phyloP scores from a whole-genome alignment of 805 yeast genomes.

The Lachancea sp. region DNA sequence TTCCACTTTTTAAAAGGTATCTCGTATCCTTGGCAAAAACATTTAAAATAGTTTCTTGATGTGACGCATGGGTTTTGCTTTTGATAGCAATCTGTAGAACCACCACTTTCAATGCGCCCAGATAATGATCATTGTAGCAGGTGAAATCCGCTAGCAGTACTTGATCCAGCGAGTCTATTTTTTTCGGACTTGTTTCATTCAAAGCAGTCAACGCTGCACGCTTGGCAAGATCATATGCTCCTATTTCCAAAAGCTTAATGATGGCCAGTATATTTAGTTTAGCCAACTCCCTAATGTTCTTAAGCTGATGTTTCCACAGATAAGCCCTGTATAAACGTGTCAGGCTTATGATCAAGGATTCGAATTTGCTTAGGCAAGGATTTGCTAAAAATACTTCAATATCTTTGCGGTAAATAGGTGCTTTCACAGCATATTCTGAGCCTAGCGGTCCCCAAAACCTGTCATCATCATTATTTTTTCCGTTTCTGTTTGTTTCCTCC shows the following conservation, averaged over 20 bases:
- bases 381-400: background rate
- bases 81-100: conserved; percentile 26
- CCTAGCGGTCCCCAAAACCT: conserved; percentile 1
- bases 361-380: conserved; percentile 3
- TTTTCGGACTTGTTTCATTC: conserved; percentile 19
- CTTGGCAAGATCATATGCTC: conserved; percentile 11
- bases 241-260: conserved; percentile 18
- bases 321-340: conserved; percentile 7
- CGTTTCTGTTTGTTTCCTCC: background rate
- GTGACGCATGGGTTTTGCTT: conserved; percentile 9
- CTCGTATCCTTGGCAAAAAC: conserved; percentile 25
- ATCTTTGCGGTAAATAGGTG: background rate
- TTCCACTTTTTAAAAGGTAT: conserved; percentile 18
- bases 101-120: conserved; percentile 26
- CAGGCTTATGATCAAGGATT: conserved; percentile 2
- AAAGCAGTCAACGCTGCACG: conserved; percentile 19
- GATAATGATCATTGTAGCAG: conserved; percentile 17
- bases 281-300: conserved; percentile 12
- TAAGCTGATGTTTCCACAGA: conserved; percentile 10
- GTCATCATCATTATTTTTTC: background rate
- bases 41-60: conserved; percentile 14
- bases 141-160: conserved; percentile 24
- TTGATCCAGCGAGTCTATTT: conserved; percentile 14
- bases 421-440: background rate
- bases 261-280: conserved; percentile 24